phyloP scores from a whole-genome alignment of 768 basidiomycete genomes.

The Amanita brunnescens region DNA sequence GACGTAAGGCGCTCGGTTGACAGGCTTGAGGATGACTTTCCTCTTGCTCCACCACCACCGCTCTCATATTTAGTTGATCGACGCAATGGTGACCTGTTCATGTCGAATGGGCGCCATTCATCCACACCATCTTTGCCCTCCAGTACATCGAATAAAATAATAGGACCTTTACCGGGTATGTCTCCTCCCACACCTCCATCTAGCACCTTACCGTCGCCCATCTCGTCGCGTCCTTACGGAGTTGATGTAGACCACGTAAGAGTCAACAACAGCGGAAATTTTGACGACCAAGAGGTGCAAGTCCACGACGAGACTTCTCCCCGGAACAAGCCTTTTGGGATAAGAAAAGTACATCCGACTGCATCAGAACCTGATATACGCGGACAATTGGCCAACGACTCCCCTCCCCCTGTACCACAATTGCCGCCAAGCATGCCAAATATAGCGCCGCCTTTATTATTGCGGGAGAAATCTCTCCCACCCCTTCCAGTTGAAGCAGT shows the following conservation, averaged over 20 bases:
- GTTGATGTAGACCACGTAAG: constrained; percentile 44
- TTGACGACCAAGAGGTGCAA: constrained; percentile 34
- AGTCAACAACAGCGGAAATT: constrained; percentile 30
- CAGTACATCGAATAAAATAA: constrained; percentile 45
- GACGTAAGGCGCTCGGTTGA: constrained; percentile 31
- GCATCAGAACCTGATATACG: constrained; percentile 60
- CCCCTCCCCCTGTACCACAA: constrained; percentile 14
- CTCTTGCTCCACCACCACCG: constrained; percentile 85
- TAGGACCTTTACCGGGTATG: constrained; percentile 49
- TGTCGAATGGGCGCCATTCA: constrained; percentile 41
- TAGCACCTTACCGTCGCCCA: constrained; percentile 66
- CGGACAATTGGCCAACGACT: constrained; percentile 20
- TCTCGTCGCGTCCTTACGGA: constrained; percentile 58
- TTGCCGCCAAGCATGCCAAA: constrained; percentile 14
- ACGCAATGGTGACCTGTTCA: constrained; percentile 37
- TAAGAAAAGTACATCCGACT: constrained; percentile 41
- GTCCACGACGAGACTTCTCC: constrained; percentile 25
- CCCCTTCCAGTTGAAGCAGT: constrained; percentile 55
- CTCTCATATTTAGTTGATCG: constrained; percentile 78
- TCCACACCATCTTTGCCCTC: constrained; percentile 67
- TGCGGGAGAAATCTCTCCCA: constrained; percentile 69
- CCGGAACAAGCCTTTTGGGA: constrained; percentile 18
- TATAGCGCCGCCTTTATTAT: constrained; percentile 18
- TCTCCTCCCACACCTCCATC: constrained; percentile 72
- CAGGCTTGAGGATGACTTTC: constrained; percentile 57